These are phyloP conservation scores for Halocafeteria seosinensis DNA, from an alignment of 108 stramenopile genomes.

Conservation along the genomic window DNA sequence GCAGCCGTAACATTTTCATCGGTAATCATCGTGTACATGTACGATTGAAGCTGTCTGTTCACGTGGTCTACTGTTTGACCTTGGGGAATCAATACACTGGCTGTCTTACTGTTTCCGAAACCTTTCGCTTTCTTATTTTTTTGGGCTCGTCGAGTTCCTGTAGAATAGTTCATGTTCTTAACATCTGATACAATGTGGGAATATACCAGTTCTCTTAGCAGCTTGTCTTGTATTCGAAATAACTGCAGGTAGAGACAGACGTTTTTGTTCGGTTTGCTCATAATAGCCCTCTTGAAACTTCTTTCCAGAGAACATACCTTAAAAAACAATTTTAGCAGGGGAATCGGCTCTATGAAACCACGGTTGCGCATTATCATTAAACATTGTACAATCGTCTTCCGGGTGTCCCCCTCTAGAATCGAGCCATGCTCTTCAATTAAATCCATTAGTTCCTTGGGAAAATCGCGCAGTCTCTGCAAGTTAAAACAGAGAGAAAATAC, in stretches of 20 bases:
- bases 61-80: too few relatives aligned
- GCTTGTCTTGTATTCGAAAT: constrained; percentile 69
- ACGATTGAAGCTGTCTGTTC: constrained; percentile 40
- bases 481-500: too few relatives aligned
- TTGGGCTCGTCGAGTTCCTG: constrained; percentile 45
- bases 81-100: too few relatives aligned
- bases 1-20: constrained; percentile 18
- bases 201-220: constrained; percentile 57
- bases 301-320: too few relatives aligned
- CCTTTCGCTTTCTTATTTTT: constrained; percentile 27
- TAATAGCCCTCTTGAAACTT: too few relatives aligned
- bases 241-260: too few relatives aligned
- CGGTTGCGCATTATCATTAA: constrained; percentile 74
- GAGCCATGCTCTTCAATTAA: constrained; percentile 43
- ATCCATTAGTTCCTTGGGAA: constrained; percentile 51
- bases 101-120: constrained; percentile 26
- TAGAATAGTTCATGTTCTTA: constrained; percentile 55
- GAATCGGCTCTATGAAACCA: constrained; percentile 55
- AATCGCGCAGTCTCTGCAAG: too few relatives aligned
- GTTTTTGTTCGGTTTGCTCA: too few relatives aligned
- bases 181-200: constrained; percentile 69
- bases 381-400: constrained; percentile 62
- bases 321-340: constrained; percentile 70
- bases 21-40: constrained; percentile 18
- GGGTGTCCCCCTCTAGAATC: constrained; percentile 56